Percentiles rank a stretch among this genome's conserved stretches.
Evolutionary conservation across 495 filamentous ascomycete species (phyloP).

Genomic region (Delitschia confertaspora): DNA sequence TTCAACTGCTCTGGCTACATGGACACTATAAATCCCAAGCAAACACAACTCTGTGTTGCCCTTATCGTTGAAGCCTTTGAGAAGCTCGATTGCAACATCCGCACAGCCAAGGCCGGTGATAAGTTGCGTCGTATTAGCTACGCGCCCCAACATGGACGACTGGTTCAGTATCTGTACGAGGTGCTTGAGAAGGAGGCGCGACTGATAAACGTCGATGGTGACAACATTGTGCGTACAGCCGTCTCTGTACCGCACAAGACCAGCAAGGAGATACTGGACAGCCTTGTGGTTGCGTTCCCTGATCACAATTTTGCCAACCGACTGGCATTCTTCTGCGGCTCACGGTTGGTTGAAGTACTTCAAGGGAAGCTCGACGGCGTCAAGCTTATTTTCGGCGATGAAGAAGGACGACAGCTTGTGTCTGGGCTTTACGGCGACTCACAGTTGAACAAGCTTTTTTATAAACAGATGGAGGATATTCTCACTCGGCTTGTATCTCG

Average conservation of each 20-base stretch:
- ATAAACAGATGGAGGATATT: constrained; percentile 1
- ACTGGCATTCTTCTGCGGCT: constrained; percentile 4
- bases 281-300: constrained; percentile 4
- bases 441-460: neutral
- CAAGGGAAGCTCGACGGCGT: constrained; percentile 6
- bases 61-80: constrained; percentile 9
- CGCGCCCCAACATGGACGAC: neutral
- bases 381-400: constrained; percentile 9
- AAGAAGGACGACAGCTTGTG: constrained; percentile 2
- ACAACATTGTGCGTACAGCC: neutral
- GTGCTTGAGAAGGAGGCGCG: constrained; percentile 5
- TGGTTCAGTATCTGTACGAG: constrained; percentile 5
- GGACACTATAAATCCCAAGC: no score
- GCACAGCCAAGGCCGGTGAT: neutral
- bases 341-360: constrained; percentile 3
- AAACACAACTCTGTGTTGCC: constrained; percentile 1
- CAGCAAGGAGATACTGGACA: neutral
- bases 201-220: neutral
- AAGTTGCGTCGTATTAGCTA: neutral
- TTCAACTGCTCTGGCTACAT: no score
- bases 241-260: neutral
- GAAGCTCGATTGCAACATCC: constrained; percentile 8
- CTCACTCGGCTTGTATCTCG: neutral
- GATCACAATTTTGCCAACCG: constrained; percentile 1
- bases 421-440: constrained; percentile 2